Percentiles rank a stretch among this genome's conserved stretches.
Conservation (phyloP, 2,329 filamentous ascomycete genomes). For the Aspergillus phoenicis region DNA sequence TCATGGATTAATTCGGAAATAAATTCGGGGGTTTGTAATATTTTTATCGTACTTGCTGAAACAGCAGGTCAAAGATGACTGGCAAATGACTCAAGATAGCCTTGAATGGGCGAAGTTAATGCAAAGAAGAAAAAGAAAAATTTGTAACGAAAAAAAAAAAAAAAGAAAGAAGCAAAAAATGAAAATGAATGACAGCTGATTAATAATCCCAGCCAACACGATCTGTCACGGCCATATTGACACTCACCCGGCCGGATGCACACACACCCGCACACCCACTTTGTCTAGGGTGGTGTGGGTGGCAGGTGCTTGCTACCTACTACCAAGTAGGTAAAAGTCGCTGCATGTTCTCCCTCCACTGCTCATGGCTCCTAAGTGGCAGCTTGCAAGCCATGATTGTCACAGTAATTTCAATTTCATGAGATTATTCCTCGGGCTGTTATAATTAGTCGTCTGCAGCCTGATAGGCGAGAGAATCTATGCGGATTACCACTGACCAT, state of each 20-base stretch:
- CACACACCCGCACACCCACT: constrained; percentile 5
- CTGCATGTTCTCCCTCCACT: constrained; percentile 18
- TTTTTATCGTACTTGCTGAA: background rate
- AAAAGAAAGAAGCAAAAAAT: no score
- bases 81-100: background rate
- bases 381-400: background rate
- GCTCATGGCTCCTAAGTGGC: constrained; percentile 9
- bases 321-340: constrained; percentile 3
- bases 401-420: constrained; percentile 8
- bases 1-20: background rate
- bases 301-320: constrained; percentile 14
- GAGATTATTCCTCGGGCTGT: background rate
- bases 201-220: constrained; percentile 13
- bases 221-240: constrained; percentile 18
- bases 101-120: constrained; percentile 8
- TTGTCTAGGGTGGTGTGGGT: background rate
- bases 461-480: background rate
- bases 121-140: constrained; percentile 7
- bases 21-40: background rate
- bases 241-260: constrained; percentile 10
- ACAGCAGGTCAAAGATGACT: background rate
- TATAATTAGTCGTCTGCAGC: background rate
- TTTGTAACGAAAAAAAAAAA: no score
- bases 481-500: background rate
- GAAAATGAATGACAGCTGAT: background rate